A percentile compares a stretch with the other conserved stretches of the same genome.
Evolutionary conservation across 352 stramenopile genomes (phyloP).

Genomic region (Phytophthora constricta): DNA sequence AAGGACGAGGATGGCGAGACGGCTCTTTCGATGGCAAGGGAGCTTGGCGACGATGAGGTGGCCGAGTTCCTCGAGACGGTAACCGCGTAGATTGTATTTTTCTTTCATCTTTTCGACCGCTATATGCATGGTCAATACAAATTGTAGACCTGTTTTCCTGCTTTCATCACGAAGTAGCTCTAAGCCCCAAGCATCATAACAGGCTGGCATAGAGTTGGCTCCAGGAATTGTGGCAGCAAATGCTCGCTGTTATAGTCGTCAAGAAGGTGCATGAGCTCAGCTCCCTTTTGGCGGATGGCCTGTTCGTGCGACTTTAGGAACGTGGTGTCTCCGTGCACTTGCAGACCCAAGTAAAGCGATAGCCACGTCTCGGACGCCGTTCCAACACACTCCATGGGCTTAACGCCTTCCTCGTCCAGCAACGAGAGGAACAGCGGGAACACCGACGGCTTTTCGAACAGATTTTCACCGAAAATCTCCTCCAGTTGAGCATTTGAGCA

Average conservation of each 20-base stretch:
- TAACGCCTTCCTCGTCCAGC: conserved; percentile 41
- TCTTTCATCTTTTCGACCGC: conserved; percentile 6
- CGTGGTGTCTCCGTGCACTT: conserved; percentile 15
- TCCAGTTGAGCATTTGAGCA: conserved; percentile 26
- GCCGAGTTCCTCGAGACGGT: conserved; percentile 65
- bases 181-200: conserved; percentile 21
- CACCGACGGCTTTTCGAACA: conserved; percentile 39
- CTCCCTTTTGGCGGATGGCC: conserved; percentile 27
- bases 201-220: conserved; percentile 24
- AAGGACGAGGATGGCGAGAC: conserved; percentile 76
- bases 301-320: conserved; percentile 33
- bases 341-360: conserved; percentile 41
- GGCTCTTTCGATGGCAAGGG: conserved; percentile 68
- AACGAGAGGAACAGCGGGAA: conserved; percentile 38
- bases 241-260: conserved; percentile 43
- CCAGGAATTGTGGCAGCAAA: conserved; percentile 41
- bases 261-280: conserved; percentile 32
- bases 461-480: conserved; percentile 44
- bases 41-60: conserved; percentile 81
- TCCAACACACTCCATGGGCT: conserved; percentile 55
- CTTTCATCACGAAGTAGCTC: conserved; percentile 7
- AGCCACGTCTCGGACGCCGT: conserved; percentile 44
- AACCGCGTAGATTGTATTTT: conserved; percentile 32
- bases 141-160: conserved; percentile 1
- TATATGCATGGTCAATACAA: background rate